Evolutionary conservation across 2,329 filamentous ascomycete species (phyloP), one percentile per base, ranked within the genome.

Genomic region (Fusarium nodosum): DNA sequence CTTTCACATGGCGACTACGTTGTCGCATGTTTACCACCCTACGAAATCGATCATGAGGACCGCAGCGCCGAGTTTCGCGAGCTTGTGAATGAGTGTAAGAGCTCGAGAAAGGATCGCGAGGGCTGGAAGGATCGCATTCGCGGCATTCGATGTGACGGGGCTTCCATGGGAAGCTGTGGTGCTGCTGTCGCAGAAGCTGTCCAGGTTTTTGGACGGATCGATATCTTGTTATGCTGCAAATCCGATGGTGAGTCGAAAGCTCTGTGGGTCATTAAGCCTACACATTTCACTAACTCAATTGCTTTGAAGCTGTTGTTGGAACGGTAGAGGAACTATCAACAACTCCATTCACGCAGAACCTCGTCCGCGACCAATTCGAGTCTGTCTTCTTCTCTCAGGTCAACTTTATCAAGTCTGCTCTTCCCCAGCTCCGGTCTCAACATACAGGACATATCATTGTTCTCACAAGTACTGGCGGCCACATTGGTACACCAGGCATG

Each of bases 381-480:
- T 90, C 90, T 68, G 93, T 97, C 74, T 98, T 97, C 84, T 98
- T 98, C 79, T 93, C 93, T 1, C 94, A 97, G 60, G 91, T 98
- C 78, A 98, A 98, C 80, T 93, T 97, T 77, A 97, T 98, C 82
- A 97, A 96, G 79, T 92, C 94, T 16, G 86, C 90, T 2, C 84
- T 99, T 24, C 94, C 95, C 1, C 86, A 90, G 56, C 90, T 98
- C 79, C 87, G 96, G 44, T 85, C 86, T 64, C 91, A 94, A 76
- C 90, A 91, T 72, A 94, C 91, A 11, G 96, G 96, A 0, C 96
- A 99, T 79, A 91, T 98, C 68, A 91, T 98, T 67, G 88, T 97
- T 57, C 86, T 98, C 51, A 96, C 93, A 9, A 95, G 93, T 66
- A 94, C 97, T 63, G 94, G 93, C 38, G 94, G 93, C 5, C 95